These are phyloP conservation scores for Saccharomycopsis sp. DNA, from an alignment of 805 yeast genomes.

Conservation along the genomic window DNA sequence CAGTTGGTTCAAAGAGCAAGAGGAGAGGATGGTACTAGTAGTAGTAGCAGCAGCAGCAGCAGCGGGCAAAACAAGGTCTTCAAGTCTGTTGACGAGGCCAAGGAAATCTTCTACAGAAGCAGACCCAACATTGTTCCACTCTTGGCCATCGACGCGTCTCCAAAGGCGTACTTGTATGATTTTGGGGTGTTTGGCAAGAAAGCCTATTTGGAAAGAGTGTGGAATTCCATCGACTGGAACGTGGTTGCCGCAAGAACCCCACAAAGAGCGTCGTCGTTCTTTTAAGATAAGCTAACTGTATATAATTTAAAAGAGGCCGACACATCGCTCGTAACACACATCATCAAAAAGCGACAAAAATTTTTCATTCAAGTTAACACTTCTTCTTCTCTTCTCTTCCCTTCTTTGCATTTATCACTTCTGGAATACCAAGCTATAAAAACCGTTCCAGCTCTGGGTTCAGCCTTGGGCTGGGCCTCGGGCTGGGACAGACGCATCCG, in stretches of 20 bases:
- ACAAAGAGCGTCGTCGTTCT: not conserved
- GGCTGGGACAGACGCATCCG: no score
- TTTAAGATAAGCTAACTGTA: not conserved
- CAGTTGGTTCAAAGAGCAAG: not conserved
- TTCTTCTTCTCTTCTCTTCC: not conserved
- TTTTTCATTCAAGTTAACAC: not conserved
- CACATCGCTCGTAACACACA: no score
- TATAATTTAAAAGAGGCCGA: no score
- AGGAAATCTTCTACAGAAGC: conserved; percentile 32
- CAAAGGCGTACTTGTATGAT: conserved; percentile 60
- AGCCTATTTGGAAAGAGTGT: conserved; percentile 51
- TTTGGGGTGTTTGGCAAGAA: conserved; percentile 72
- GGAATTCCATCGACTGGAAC: conserved; percentile 70
- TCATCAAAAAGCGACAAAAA: no score
- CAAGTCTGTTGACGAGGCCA: conserved; percentile 33
- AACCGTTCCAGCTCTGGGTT: no score
- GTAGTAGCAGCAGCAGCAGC: not conserved
- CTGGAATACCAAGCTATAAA: conserved; percentile 22
- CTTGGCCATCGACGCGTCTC: conserved; percentile 63
- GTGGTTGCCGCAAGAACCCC: conserved; percentile 43
- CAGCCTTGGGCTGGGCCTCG: no score
- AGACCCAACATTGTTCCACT: conserved; percentile 44
- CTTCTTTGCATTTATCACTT: conserved; percentile 17
- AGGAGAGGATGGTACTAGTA: conserved; percentile 15
- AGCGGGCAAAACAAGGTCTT: conserved; percentile 18